A percentile compares a stretch with the other conserved stretches of the same genome.
phyloP scores from a whole-genome alignment of 768 basidiomycete genomes.

The Scleroderma citrinum region DNA sequence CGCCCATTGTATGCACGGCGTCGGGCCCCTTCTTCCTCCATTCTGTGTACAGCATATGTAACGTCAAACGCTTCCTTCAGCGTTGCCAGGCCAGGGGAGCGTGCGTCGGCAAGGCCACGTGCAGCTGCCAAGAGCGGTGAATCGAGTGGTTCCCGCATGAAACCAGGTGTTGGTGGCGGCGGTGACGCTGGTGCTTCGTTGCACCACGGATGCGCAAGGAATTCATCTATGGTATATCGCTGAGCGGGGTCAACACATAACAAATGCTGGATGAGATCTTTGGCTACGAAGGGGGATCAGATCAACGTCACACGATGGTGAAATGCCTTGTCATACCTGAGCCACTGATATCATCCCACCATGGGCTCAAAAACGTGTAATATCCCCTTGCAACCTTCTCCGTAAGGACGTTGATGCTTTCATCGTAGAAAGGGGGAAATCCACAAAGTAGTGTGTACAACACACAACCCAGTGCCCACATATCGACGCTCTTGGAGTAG shows the following conservation, averaged over 20 bases:
- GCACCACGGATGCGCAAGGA: slow-evolving; percentile 95
- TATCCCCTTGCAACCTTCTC: slow-evolving; percentile 97
- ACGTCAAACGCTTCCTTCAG: slow-evolving; percentile 99
- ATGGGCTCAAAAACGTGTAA: slow-evolving; percentile 97
- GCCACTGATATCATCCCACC: slow-evolving; percentile 95
- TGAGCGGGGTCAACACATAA: slow-evolving; percentile 94
- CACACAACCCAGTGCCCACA: slow-evolving; percentile 99
- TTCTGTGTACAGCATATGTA: slow-evolving; percentile 97
- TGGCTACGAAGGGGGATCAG: slow-evolving; percentile 48
- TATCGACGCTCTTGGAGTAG: slow-evolving; percentile 94
- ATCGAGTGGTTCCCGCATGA: slow-evolving; percentile 53
- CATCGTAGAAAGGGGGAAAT: slow-evolving; percentile 98
- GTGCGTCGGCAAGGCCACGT: slow-evolving; percentile 71
- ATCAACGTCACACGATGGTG: not conserved
- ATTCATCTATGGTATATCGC: slow-evolving; percentile 97
- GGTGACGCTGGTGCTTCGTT: slow-evolving; percentile 59
- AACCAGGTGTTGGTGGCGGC: slow-evolving; percentile 60
- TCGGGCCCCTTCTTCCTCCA: slow-evolving; percentile 97
- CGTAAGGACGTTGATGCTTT: slow-evolving; percentile 95
- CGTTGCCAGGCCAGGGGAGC: slow-evolving; percentile 87
- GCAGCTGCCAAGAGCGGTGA: slow-evolving; percentile 85
- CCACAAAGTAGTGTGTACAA: slow-evolving; percentile 97
- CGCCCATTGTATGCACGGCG: slow-evolving; percentile 75
- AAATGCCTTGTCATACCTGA: slow-evolving; percentile 45
- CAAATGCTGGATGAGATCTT: slow-evolving; percentile 91